Evolutionary conservation across 805 yeast species (phyloP).

Genomic region (Lipomyces yamadae): DNA sequence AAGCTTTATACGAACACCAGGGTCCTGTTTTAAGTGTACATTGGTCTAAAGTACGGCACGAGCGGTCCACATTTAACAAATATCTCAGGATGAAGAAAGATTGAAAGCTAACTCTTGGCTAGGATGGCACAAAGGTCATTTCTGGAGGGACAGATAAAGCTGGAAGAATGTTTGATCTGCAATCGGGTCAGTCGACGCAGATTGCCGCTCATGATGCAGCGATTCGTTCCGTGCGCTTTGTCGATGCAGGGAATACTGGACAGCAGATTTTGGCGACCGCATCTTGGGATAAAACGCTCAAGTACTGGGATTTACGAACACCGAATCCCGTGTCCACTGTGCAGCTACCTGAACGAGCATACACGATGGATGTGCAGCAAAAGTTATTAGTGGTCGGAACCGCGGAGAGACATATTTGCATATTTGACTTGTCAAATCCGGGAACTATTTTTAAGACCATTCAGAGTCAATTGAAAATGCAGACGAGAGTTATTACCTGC

Average conservation of each 20-base stretch:
- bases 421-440: conserved; percentile 79
- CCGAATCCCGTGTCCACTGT: conserved; percentile 78
- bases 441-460: conserved; percentile 74
- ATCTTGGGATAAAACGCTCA: conserved; percentile 94
- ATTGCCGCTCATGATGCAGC: conserved; percentile 86
- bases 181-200: conserved; percentile 79
- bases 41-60: conserved; percentile 57
- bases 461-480: conserved; percentile 84
- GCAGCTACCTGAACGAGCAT: conserved; percentile 86
- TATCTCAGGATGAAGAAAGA: background rate
- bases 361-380: conserved; percentile 82
- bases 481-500: conserved; percentile 81
- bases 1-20: conserved; percentile 87
- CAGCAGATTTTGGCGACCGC: conserved; percentile 83
- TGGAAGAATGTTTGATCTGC: conserved; percentile 80
- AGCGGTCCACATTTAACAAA: background rate
- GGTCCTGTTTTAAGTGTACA: conserved; percentile 83
- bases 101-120: background rate
- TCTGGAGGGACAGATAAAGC: conserved; percentile 92
- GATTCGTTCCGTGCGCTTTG: conserved; percentile 73
- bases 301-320: conserved; percentile 92
- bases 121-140: conserved; percentile 84
- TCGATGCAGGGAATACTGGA: conserved; percentile 82
- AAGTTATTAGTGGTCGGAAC: conserved; percentile 89
- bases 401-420: conserved; percentile 81